phyloP scores from a whole-genome alignment of 2,329 filamentous ascomycete species.

The Aspergillus carbonarius region DNA sequence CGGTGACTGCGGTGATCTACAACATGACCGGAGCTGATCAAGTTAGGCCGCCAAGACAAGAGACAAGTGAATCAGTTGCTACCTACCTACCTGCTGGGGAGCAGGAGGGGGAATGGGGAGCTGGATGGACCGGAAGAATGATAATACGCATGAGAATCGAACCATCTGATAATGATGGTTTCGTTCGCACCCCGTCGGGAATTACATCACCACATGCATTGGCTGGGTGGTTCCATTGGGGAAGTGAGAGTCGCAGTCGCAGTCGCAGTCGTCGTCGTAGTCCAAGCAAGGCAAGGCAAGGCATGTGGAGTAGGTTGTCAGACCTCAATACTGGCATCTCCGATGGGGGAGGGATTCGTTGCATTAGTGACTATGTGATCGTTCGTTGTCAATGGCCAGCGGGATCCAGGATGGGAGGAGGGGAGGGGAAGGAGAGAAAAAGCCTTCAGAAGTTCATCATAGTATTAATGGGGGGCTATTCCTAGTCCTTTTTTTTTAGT shows the following conservation, averaged over 20 bases:
- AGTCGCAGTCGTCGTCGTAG: neutral
- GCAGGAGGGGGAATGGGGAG: neutral
- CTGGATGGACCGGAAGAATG: neutral
- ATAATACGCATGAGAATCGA: neutral
- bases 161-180: constrained; percentile 1
- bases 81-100: neutral
- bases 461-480: too few relatives aligned
- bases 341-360: neutral
- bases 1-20: neutral
- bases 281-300: too few relatives aligned
- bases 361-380: neutral
- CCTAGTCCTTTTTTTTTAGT: neutral
- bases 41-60: neutral
- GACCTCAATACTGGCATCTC: neutral
- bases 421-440: neutral
- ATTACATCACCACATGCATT: constrained; percentile 1
- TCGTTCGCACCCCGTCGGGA: neutral
- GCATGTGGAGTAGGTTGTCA: neutral
- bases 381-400: neutral
- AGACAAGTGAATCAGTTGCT: neutral
- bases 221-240: neutral
- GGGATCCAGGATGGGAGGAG: neutral
- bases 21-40: neutral
- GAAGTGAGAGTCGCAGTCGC: neutral
- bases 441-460: too few relatives aligned